A percentile compares a stretch with the other conserved stretches of the same genome.
Conservation (phyloP, 768 basidiomycete species). For the Pleurotus tuoliensis region DNA sequence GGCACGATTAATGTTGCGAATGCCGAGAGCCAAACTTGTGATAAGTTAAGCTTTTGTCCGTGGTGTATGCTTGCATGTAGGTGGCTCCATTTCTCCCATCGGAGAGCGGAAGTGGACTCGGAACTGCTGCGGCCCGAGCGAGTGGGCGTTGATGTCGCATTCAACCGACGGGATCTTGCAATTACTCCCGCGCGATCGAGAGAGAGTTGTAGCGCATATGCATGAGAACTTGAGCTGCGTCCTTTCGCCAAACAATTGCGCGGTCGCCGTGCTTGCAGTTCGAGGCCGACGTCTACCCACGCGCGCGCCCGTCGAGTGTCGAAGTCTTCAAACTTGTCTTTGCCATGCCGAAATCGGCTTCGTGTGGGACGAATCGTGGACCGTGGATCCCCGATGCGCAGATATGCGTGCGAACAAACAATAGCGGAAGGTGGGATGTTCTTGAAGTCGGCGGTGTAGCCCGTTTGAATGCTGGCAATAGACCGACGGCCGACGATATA, state of each 20-base stretch:
- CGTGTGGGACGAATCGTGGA: not conserved
- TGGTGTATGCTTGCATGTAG: not conserved
- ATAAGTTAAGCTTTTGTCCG: not conserved
- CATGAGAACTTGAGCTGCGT: not conserved
- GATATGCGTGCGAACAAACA: not conserved
- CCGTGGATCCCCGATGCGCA: not conserved
- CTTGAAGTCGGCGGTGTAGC: not conserved
- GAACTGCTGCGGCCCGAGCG: not conserved
- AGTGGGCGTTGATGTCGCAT: not conserved
- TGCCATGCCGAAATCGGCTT: not conserved
- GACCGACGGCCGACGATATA: not conserved
- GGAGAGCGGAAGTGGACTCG: not conserved
- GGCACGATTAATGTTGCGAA: not conserved
- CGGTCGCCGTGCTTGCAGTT: not conserved
- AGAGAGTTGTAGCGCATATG: no score
- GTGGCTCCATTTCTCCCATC: not conserved
- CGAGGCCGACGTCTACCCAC: slow-evolving; percentile 1
- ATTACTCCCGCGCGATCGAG: not conserved
- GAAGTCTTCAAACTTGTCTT: not conserved
- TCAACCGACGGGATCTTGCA: not conserved
- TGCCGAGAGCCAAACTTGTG: not conserved
- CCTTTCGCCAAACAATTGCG: not conserved
- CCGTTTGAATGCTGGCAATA: not conserved
- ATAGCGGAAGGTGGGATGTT: not conserved
- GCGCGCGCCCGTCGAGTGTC: slow-evolving; percentile 3